A percentile compares a stretch with the other conserved stretches of the same genome.
phyloP scores from a whole-genome alignment of 2,329 filamentous ascomycete species.

The Chaetomium globosum region DNA sequence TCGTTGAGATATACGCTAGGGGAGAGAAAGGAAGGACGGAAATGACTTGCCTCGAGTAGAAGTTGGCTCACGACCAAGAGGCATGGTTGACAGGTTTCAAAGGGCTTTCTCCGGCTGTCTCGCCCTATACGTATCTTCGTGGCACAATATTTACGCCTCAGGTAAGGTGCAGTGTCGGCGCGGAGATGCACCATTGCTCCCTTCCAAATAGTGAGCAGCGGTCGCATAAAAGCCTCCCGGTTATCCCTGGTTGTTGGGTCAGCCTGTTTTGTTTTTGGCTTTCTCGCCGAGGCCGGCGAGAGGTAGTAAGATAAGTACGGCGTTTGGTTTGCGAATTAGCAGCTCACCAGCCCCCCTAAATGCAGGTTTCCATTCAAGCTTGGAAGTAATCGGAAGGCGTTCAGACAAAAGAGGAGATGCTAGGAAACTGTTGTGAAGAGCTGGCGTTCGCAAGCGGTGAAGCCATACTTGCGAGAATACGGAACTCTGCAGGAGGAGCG shows the following conservation, averaged over 20 bases:
- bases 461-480: neutral
- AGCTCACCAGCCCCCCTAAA: neutral
- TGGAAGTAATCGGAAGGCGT: too few relatives aligned
- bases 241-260: neutral
- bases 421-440: neutral
- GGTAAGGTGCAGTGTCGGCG: neutral
- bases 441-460: neutral
- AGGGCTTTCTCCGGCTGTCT: constrained; percentile 12
- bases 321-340: neutral
- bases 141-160: constrained; percentile 8
- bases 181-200: neutral
- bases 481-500: neutral
- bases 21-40: neutral
- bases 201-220: neutral
- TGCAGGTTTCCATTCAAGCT: neutral
- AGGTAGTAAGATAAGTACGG: neutral
- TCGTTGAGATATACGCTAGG: neutral
- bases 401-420: neutral
- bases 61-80: neutral
- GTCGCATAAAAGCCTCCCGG: neutral
- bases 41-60: neutral
- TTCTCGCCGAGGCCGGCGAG: neutral
- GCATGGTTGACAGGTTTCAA: constrained; percentile 1
- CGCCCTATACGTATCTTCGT: constrained; percentile 13
- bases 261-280: neutral